Conservation (phyloP, 2,329 filamentous ascomycete genomes). For the Colletotrichum sp. region DNA sequence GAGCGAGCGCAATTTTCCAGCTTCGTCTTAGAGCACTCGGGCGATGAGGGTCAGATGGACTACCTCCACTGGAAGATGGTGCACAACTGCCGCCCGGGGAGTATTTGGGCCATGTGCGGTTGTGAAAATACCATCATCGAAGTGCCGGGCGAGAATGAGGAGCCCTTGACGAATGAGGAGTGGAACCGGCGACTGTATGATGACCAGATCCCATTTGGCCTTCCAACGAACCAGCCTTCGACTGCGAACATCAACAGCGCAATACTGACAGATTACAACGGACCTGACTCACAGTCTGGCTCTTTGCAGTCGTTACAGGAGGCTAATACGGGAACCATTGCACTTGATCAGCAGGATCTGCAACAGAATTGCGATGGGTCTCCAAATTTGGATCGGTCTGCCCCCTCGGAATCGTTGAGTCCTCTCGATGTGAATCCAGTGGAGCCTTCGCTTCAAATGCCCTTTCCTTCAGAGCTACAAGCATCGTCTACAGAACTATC, state of each 20-base stretch:
- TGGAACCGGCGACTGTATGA: background rate
- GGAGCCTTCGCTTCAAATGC: background rate
- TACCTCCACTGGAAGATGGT: slow-evolving; percentile 3
- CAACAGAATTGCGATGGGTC: background rate
- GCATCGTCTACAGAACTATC: background rate
- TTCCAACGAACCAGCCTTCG: background rate
- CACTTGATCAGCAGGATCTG: background rate
- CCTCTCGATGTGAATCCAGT: background rate
- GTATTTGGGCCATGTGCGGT: background rate
- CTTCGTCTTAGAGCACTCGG: background rate
- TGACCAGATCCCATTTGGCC: background rate
- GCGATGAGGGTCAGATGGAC: background rate
- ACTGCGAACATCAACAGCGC: background rate
- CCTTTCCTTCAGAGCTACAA: background rate
- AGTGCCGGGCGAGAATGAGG: background rate
- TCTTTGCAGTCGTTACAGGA: background rate
- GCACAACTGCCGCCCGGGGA: background rate
- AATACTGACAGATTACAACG: no score
- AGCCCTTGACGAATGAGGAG: background rate
- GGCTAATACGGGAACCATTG: background rate
- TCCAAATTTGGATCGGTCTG: background rate
- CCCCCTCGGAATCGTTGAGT: background rate
- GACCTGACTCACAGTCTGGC: background rate
- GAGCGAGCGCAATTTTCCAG: background rate
- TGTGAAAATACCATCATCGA: background rate